Evolutionary conservation across 495 filamentous ascomycete genomes (phyloP).

Genomic region (Cairneyella variabilis): DNA sequence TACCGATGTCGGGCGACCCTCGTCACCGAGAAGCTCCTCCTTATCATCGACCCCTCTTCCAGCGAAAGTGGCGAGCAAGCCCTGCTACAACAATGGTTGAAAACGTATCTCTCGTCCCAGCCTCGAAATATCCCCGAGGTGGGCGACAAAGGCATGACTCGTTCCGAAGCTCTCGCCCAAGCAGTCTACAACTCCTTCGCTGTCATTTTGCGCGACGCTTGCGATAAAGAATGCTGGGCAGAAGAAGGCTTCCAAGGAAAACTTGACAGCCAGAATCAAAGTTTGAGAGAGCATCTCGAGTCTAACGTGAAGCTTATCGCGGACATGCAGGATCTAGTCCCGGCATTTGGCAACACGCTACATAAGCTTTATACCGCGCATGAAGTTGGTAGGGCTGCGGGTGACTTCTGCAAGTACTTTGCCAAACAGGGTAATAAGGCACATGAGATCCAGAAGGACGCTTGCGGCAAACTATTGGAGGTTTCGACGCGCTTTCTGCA

Average conservation of each 20-base stretch:
- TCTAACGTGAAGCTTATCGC: background rate
- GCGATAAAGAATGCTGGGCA: conserved; percentile 8
- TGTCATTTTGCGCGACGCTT: conserved; percentile 15
- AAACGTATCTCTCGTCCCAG: conserved; percentile 29
- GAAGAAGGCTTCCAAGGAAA: conserved; percentile 6
- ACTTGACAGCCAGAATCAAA: conserved; percentile 12
- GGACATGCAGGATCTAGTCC: conserved; percentile 3
- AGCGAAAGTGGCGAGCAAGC: conserved; percentile 24
- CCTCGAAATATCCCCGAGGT: conserved; percentile 21
- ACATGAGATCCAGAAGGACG: conserved; percentile 2
- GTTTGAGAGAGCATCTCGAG: conserved; percentile 6
- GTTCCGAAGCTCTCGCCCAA: conserved; percentile 18
- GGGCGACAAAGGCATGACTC: conserved; percentile 5
- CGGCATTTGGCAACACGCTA: conserved; percentile 13
- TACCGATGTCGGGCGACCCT: conserved; percentile 18
- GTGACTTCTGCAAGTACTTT: conserved; percentile 11
- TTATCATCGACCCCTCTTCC: conserved; percentile 1
- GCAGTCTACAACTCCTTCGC: conserved; percentile 27
- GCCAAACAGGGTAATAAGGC: conserved; percentile 3
- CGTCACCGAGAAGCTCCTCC: conserved; percentile 12
- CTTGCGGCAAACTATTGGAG: background rate
- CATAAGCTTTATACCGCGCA: conserved; percentile 20
- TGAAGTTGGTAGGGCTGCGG: conserved; percentile 9
- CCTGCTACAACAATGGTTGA: conserved; percentile 36
- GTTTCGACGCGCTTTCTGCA: conserved; percentile 6